Evolutionary conservation across 306 rosid species (phyloP).

Genomic region (Cicer chorassanicum): DNA sequence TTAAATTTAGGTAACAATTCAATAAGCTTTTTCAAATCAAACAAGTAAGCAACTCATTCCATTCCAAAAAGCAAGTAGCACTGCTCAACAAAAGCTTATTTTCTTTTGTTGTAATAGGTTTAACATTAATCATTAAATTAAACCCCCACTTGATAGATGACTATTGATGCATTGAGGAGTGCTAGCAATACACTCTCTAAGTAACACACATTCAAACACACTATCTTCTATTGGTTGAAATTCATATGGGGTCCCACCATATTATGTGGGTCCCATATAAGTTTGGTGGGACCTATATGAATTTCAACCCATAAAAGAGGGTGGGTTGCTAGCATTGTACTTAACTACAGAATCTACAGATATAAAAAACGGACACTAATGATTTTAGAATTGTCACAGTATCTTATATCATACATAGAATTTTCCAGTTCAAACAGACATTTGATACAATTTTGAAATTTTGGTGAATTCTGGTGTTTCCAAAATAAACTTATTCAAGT

Average conservation of each 20-base stretch:
- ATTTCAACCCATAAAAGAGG: too few relatives aligned
- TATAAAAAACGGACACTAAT: constrained; percentile 1
- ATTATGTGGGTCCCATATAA: too few relatives aligned
- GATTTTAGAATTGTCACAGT: neutral
- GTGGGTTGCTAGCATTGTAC: too few relatives aligned
- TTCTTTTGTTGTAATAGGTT: constrained; percentile 9
- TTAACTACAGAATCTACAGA: neutral
- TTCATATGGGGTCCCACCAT: too few relatives aligned
- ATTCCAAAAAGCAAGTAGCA: constrained; percentile 25
- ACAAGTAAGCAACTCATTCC: constrained; percentile 8
- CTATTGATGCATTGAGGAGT: constrained; percentile 8
- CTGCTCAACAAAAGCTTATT: constrained; percentile 25
- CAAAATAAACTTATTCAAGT: constrained; percentile 2
- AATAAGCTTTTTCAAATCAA: constrained; percentile 31
- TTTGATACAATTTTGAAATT: neutral
- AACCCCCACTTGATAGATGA: constrained; percentile 22
- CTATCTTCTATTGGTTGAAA: too few relatives aligned
- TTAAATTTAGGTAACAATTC: constrained; percentile 24
- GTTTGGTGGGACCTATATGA: too few relatives aligned
- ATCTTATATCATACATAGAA: neutral
- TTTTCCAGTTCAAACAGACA: constrained; percentile 29
- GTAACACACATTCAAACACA: too few relatives aligned
- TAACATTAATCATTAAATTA: neutral
- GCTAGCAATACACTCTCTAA: too few relatives aligned
- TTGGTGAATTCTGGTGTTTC: constrained; percentile 15